Evolutionary conservation across 257 asterid genomes (phyloP), one percentile per base, ranked within the genome.

Genomic region (Gentiana straminea): DNA sequence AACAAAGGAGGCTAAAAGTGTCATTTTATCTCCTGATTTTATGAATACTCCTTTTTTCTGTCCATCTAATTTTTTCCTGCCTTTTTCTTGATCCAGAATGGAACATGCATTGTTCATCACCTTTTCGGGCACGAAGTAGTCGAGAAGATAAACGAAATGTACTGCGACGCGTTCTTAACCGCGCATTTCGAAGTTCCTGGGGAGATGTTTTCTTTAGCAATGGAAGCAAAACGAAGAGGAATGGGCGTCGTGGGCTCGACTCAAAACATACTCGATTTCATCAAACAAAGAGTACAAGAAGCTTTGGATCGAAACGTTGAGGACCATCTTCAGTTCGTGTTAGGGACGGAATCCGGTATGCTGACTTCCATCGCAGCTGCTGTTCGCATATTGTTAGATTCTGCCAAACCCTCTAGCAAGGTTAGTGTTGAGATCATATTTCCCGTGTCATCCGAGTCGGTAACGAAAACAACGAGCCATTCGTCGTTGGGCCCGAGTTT

Each of bases 121-220:
- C 94, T 91, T 67, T 91, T 91, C 61, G 94, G 94, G 45, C 84
- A 78, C 48, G 97, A 91, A 75, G 98, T 91, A 12, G 98, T 87
- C 41, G 75, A 61, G 63, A 83, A 76, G 72, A 81, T 91, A 63
- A 84, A 81, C 2, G 95, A 91, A 63, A 83, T 87, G 90, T 87
- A 91, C 43, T 68, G 90, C 37, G 98, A 91, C 59, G 95, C 98
- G 36, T 88, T 84, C 68, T 80, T 87, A 55, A 91, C 98, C 4
- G 98, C 98, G 44, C 98, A 91, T 74, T 81, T 91, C 64, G 97
- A 91, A 75, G 98, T 91, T 64, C 98, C 98, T 2, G 95, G 98
- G 33, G 98, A 87, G 69, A 87, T 91, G 98, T 91, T 88, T 68
- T 74, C 95, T 44, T 61, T 91, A 7, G 97, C 98, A 33, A 91